phyloP scores from a whole-genome alignment of 2,329 filamentous ascomycete genomes.

The Diplodia scrobiculata region DNA sequence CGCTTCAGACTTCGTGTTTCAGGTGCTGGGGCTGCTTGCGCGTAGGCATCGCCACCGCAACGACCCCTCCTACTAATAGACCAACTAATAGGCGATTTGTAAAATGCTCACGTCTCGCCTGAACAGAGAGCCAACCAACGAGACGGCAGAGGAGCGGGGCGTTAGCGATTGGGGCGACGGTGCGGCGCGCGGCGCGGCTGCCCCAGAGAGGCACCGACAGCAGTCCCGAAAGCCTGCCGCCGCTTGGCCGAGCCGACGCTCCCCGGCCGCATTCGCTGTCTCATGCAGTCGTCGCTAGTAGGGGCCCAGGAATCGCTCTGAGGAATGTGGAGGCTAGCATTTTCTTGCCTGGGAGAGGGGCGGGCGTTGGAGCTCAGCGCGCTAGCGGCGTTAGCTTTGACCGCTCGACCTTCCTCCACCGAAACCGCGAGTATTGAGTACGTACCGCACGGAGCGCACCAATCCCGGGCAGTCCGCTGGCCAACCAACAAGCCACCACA shows the following conservation, averaged over 20 bases:
- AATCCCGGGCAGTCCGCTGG: not conserved
- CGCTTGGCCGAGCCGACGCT: constrained; percentile 15
- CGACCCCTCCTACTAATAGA: not conserved
- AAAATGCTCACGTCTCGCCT: constrained; percentile 14
- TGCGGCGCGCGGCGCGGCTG: not conserved
- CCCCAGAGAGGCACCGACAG: constrained; percentile 19
- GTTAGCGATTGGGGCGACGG: not conserved
- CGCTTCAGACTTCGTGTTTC: constrained; percentile 13
- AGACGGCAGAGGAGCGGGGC: no score
- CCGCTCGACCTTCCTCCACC: constrained; percentile 18
- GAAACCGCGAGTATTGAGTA: not conserved
- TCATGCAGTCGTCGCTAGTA: not conserved
- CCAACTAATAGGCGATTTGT: constrained; percentile 1
- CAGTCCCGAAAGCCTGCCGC: constrained; percentile 10
- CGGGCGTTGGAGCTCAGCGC: not conserved
- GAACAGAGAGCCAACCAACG: not conserved
- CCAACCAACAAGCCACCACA: constrained; percentile 14
- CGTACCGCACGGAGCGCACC: not conserved
- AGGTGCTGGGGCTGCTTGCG: constrained; percentile 16
- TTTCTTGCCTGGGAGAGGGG: not conserved
- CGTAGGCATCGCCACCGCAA: constrained; percentile 25
- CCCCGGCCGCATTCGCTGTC: constrained; percentile 5
- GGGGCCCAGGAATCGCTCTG: not conserved
- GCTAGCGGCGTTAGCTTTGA: constrained; percentile 14
- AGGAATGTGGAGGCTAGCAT: not conserved